Percentiles rank a stretch among this genome's conserved stretches.
phyloP scores from a whole-genome alignment of 768 basidiomycete species.

The Scleroderma citrinum region DNA sequence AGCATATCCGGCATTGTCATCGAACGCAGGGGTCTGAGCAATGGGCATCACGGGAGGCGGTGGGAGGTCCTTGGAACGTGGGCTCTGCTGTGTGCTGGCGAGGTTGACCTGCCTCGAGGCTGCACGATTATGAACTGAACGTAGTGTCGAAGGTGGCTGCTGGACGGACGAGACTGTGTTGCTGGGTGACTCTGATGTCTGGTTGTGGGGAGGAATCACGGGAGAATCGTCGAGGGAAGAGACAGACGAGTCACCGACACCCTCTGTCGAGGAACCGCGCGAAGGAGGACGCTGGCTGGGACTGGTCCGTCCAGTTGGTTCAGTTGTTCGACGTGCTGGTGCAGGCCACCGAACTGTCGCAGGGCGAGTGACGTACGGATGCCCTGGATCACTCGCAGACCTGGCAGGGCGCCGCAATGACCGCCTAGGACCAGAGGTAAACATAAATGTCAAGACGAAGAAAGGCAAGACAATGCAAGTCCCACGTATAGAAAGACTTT shows the following conservation, averaged over 20 bases:
- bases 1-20: conserved; percentile 1
- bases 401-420: conserved; percentile 12
- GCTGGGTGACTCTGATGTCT: conserved; percentile 2
- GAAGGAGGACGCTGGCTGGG: conserved; percentile 1
- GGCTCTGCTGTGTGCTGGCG: conserved; percentile 10
- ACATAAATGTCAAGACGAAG: conserved; percentile 6
- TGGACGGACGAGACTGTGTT: conserved; percentile 8
- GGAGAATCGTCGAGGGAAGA: conserved; percentile 2
- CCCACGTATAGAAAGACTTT: too few species aligned
- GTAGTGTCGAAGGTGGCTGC: conserved; percentile 15
- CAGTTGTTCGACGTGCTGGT: conserved; percentile 19
- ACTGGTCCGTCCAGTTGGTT: conserved; percentile 5
- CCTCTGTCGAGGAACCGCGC: conserved; percentile 20
- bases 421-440: conserved; percentile 8
- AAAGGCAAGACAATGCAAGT: neutral
- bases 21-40: conserved; percentile 15
- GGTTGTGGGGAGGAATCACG: conserved; percentile 8
- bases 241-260: conserved; percentile 7
- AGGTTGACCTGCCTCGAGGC: conserved; percentile 16
- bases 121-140: conserved; percentile 7
- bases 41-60: conserved; percentile 7
- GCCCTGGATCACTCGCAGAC: conserved; percentile 20
- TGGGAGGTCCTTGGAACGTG: conserved; percentile 13
- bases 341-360: conserved; percentile 20
- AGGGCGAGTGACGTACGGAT: conserved; percentile 15